phyloP scores from a whole-genome alignment of 805 yeast genomes.

The Debaryomyces maramus region DNA sequence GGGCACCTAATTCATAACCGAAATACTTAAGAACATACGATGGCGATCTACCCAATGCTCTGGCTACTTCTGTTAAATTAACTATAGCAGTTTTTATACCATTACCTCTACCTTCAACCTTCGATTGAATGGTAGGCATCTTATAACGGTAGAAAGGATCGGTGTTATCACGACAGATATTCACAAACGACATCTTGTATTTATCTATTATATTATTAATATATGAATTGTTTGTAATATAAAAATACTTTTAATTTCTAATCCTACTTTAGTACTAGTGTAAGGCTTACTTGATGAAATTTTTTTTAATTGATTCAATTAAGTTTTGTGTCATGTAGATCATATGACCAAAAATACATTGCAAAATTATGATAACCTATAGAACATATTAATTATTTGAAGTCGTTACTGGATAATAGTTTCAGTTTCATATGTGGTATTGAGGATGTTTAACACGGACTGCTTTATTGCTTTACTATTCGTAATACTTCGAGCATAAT shows the following conservation, averaged over 20 bases:
- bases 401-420: too few species aligned
- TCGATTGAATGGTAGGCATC: conserved; percentile 97
- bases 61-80: conserved; percentile 88
- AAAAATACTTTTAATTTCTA: not conserved
- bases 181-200: conserved; percentile 71
- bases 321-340: too few species aligned
- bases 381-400: too few species aligned
- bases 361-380: too few species aligned
- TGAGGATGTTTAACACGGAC: too few species aligned
- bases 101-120: conserved; percentile 98
- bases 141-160: conserved; percentile 99
- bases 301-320: too few species aligned
- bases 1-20: conserved; percentile 97
- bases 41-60: conserved; percentile 92
- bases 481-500: too few species aligned
- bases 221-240: not conserved
- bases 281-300: conserved; percentile 3
- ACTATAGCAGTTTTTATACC: conserved; percentile 96
- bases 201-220: not conserved
- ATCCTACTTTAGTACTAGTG: not conserved
- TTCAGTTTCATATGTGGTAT: too few species aligned
- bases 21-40: conserved; percentile 89
- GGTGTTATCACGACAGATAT: conserved; percentile 93
- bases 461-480: too few species aligned
- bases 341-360: too few species aligned